Base-by-base conservation (phyloP, 169 alveolate genomes). In the Neospora caninum region DNA sequence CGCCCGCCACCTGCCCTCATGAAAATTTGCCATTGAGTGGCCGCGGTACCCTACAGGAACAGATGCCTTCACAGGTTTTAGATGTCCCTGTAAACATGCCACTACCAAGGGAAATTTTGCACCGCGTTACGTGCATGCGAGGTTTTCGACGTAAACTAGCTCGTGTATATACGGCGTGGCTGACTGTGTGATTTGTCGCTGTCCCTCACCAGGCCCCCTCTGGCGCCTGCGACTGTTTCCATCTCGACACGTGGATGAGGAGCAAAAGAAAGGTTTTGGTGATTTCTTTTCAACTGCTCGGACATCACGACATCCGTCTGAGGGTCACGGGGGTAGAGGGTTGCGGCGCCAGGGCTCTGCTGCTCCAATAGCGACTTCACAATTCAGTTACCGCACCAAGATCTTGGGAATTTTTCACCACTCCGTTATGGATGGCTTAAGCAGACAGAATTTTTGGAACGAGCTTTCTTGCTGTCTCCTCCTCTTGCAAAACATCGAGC, bases 401-500 rank as follows among this genome's bases (percentile, higher is more conserved):
- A 86, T 96, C n/a, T 41, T 96, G 67, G 97, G 96, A 4, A 91
- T 95, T 29, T 96, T 96, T 54, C 97, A 96, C 49, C 97, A 96
- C 94, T 94, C 97, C 88, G 91, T 94, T 49, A 94, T 96, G 92
- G 97, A 96, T 69, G 97, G 97, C 54, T 67, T 96, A 31, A 94
- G 96, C 88, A 92, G 97, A 38, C 95, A 96, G 82, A 88, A 96
- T 38, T 96, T 96, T 73, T 96, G 97, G 97, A 95, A 95, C 27
- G 97, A 96, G 67, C 54, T 93, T 10, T 45, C 80, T 13, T 36
- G 89, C 43, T 78, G 70, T 36, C 78, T 93, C 36, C 78, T 70
- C 36, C 41, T 43, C 27, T 41, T 93, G 20, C 54, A 91, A 7
- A 93, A 93, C 73, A 53, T 84, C 29, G 89, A 82, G 36, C 13